Evolutionary conservation across 192 early-diverging fungal genomes (phyloP).

Genomic region (Entomortierella beljakovae): DNA sequence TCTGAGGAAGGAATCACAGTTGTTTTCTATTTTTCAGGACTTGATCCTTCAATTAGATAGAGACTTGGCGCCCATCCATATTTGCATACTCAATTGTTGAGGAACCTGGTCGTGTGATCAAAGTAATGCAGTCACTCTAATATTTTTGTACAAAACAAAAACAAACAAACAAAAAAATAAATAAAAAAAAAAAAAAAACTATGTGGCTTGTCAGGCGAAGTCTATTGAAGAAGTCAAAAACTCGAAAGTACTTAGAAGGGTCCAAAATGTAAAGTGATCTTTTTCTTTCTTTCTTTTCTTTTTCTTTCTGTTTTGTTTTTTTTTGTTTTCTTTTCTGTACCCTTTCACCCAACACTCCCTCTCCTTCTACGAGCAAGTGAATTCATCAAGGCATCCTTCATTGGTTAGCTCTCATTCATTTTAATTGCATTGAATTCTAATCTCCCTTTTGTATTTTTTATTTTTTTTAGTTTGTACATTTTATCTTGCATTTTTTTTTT

Average conservation of each 20-base stretch:
- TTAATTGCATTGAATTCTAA: constrained; percentile 12
- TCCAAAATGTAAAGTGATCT: constrained; percentile 13
- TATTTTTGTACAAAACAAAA: too few species aligned
- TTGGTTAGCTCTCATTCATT: constrained; percentile 1
- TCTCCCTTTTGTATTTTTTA: constrained; percentile 5
- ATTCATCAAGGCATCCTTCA: constrained; percentile 12
- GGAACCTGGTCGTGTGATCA: too few species aligned
- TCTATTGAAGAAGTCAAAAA: too few species aligned
- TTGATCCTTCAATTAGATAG: too few species aligned
- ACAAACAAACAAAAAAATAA: too few species aligned
- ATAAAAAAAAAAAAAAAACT: too few species aligned
- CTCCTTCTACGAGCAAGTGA: constrained; percentile 3
- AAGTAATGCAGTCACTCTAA: too few species aligned
- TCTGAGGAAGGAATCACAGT: too few species aligned
- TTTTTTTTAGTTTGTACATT: constrained; percentile 11
- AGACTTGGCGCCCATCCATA: too few species aligned
- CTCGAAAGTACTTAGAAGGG: constrained; percentile 13
- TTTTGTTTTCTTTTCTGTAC: constrained; percentile 7
- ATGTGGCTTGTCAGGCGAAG: too few species aligned
- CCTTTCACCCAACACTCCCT: constrained; percentile 20
- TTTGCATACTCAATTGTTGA: too few species aligned
- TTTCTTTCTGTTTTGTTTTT: constrained; percentile 41
- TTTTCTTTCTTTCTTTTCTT: constrained; percentile 32
- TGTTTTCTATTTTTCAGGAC: too few species aligned
- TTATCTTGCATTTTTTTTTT: constrained; percentile 15